Evolutionary conservation across 1,284 basidiomycete species (phyloP), one percentile per base, ranked within the genome.

Genomic region (Melampsora abietis-canadensis): DNA sequence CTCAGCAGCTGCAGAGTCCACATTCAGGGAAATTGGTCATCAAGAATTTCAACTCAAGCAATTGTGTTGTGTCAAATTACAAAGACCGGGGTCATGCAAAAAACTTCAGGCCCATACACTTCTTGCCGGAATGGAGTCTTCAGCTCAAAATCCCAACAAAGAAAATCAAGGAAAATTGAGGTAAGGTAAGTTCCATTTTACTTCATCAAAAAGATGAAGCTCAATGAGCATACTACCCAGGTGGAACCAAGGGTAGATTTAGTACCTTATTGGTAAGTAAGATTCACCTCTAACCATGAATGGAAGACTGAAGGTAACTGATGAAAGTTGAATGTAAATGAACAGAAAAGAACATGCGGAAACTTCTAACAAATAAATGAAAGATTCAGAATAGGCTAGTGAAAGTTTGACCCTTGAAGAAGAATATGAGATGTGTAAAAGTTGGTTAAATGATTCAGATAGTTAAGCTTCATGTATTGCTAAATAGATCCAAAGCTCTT

Each of bases 341-440:
- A 34, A 75, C 68, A 87, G 85, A 75, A 79, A 81, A 68, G 85
- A 87, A 77, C 89, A 90, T 82, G 90, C 90, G 60, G 81, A 85
- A 68, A 77, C 60, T 47, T 97, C 97, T 79, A 89, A 96, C 81
- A 85, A 87, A 79, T 98, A 94, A 94, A 96, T 98, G 94, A 84
- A 87, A 63, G 87, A 88, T 81, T 86, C 87, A 17, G 87, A 88
- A 77, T 84, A 93, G 0, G 93, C 94, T 0, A 93, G 91, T 72
- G 93, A 96, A 79, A 88, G 89, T 6, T 85, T 98, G 48, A 87
- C 86, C 0, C 83, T 94, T 12, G 88, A 91, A 68, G 88, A 95
- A 80, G 95, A 97, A 80, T 89, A 90, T 77, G 89, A 90, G 24
- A 97, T 98, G 94, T 94, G 97, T 82, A 84, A 83, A 62, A 91